Evolutionary conservation across 2,329 filamentous ascomycete genomes (phyloP).

Genomic region (Penicillium vulpinum): DNA sequence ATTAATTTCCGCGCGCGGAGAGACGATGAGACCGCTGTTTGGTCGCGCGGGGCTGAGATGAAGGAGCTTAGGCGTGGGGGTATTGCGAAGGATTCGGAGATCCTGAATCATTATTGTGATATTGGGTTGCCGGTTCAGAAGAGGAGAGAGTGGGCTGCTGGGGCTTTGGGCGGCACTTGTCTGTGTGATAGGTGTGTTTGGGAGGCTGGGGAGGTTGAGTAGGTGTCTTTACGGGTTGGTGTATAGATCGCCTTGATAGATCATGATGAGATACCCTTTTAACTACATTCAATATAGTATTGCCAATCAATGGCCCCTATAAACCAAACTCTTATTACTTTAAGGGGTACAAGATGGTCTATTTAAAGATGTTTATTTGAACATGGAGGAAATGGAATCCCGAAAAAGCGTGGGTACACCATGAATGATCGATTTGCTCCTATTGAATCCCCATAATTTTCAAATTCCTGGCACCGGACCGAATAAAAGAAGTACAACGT

Average conservation of each 20-base stretch:
- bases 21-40: constrained; percentile 38
- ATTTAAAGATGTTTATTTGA: background rate
- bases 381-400: background rate
- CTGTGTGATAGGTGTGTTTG: constrained; percentile 78
- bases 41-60: constrained; percentile 25
- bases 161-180: constrained; percentile 85
- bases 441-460: background rate
- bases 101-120: constrained; percentile 94
- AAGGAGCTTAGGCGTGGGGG: constrained; percentile 55
- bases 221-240: background rate
- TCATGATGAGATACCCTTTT: constrained; percentile 19
- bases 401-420: background rate
- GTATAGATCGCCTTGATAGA: background rate
- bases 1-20: constrained; percentile 41
- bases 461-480: background rate
- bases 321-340: background rate
- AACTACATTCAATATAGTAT: background rate
- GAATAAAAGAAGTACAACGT: constrained; percentile 2
- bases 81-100: constrained; percentile 76
- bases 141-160: constrained; percentile 83
- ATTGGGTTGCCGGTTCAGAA: constrained; percentile 73
- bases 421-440: background rate
- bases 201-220: constrained; percentile 53
- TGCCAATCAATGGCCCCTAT: background rate
- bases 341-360: background rate